These are phyloP conservation scores for Phytophthora agathidicida DNA, from an alignment of 352 stramenopile species.

Conservation along the genomic window DNA sequence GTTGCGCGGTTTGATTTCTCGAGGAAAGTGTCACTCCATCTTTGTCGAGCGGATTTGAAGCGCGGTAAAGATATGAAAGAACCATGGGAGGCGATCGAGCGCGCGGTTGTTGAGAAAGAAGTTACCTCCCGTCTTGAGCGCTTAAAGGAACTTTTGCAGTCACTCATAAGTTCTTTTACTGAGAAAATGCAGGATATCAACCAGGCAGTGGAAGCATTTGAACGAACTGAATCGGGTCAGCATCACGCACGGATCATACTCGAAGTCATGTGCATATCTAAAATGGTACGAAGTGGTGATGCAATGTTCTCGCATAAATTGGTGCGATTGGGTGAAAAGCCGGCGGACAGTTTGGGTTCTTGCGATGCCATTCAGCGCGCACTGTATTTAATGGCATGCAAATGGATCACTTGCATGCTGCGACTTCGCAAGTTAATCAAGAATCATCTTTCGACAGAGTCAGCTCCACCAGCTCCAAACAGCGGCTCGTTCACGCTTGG, in stretches of 20 bases:
- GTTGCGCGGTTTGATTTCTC: conserved; percentile 77
- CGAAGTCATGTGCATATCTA: conserved; percentile 70
- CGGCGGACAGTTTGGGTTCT: conserved; percentile 41
- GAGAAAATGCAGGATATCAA: conserved; percentile 72
- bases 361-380: conserved; percentile 59
- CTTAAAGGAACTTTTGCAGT: conserved; percentile 47
- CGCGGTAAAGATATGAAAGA: conserved; percentile 11
- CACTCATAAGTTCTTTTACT: conserved; percentile 56
- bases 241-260: conserved; percentile 69
- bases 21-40: conserved; percentile 45
- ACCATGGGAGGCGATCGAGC: conserved; percentile 25
- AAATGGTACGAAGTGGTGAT: conserved; percentile 43
- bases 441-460: conserved; percentile 52
- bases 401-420: conserved; percentile 78
- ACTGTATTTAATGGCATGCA: conserved; percentile 72
- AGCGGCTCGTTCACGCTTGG: conserved; percentile 51
- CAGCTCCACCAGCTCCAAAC: conserved; percentile 31
- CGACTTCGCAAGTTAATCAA: conserved; percentile 78
- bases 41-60: conserved; percentile 29
- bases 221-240: conserved; percentile 54
- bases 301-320: conserved; percentile 50
- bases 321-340: conserved; percentile 35
- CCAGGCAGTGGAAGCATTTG: conserved; percentile 63
- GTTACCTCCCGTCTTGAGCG: conserved; percentile 32
- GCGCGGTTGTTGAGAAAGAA: conserved; percentile 34